Base-by-base conservation (phyloP, 1,284 basidiomycete genomes). In the Microbotryum intermedium region DNA sequence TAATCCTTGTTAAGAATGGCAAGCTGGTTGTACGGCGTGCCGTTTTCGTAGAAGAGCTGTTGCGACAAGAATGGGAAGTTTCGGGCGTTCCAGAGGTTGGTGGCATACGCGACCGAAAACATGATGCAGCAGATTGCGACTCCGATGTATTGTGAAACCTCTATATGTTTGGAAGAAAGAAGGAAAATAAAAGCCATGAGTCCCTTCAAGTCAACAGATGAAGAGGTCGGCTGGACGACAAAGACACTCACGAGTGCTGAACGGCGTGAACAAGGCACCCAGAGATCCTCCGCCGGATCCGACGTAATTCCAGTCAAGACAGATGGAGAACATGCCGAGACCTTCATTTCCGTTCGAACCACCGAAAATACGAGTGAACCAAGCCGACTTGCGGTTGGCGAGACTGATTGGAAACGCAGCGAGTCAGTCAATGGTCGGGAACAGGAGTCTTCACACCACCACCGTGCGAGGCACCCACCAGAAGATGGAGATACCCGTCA, bases 1-100 rank as follows among this genome's bases (percentile, higher is more conserved):
- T 92, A 76, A 0, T 93, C 90, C 16, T 88, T 88, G 71, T 90
- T 92, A 48, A 94, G 77, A 68, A 94, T 93, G 54, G 81, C 82
- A 61, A 92, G 92, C 70, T 84, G 83, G 54, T 61, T 57, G 55
- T 67, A 85, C 18, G 78, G 67, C 0, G 79, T 78, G 26, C 83
- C 83, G 67, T 84, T 79, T 13, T 75, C 68, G 25, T 78, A 77
- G 72, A 84, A 85, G 29, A 85, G 79, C 45, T 59, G 81, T 10
- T 66, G 82, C 0, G 83, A 83, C 29, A 85, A 75, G 79, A 85
- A 83, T 0, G 83, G 83, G 73, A 81, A 84, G 1, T 72, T 70
- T 53, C 77, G 71, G 1, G 82, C 81, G 81, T 83, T 58, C 80
- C 80, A 81, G 49, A 80, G 74, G 50, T 82, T 79, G 20, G 60